Conservation (phyloP, 192 early-diverging fungal species). For the Dispira simplex region DNA sequence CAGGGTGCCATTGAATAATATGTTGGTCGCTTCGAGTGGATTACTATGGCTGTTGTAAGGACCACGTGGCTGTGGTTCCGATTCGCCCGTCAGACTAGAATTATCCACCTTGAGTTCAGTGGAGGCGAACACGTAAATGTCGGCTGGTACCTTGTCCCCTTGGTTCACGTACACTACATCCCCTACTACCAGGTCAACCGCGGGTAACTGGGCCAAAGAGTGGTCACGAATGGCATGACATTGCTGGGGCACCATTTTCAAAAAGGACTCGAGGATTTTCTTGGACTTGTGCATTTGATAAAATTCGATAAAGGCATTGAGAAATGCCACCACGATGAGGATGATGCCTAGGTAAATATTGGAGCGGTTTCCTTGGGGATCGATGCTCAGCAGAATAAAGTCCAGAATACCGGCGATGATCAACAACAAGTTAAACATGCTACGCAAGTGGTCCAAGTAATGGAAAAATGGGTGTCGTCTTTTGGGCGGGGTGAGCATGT, state of each 20-base stretch:
- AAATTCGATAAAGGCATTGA: slow-evolving; percentile 88
- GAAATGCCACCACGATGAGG: slow-evolving; percentile 69
- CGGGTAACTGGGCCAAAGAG: slow-evolving; percentile 45
- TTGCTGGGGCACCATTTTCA: slow-evolving; percentile 80
- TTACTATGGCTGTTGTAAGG: slow-evolving; percentile 49
- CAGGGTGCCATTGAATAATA: slow-evolving; percentile 83
- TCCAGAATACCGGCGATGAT: slow-evolving; percentile 64
- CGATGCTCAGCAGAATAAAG: slow-evolving; percentile 68
- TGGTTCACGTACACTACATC: slow-evolving; percentile 79
- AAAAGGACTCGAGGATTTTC: slow-evolving; percentile 77
- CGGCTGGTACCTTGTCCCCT: slow-evolving; percentile 93
- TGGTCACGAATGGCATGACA: slow-evolving; percentile 67
- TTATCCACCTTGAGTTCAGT: slow-evolving; percentile 94
- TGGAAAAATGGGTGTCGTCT: slow-evolving; percentile 55
- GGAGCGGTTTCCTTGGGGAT: slow-evolving; percentile 52
- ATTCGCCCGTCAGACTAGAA: slow-evolving; percentile 90
- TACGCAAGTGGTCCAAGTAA: slow-evolving; percentile 56
- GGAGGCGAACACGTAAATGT: slow-evolving; percentile 61
- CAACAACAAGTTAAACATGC: slow-evolving; percentile 83
- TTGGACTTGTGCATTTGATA: slow-evolving; percentile 82
- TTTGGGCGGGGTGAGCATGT: slow-evolving; percentile 77
- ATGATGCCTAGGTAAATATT: slow-evolving; percentile 87
- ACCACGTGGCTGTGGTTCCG: slow-evolving; percentile 78
- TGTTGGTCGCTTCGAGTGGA: slow-evolving; percentile 84
- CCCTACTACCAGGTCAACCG: slow-evolving; percentile 63